Base-by-base conservation (phyloP, 192 early-diverging fungal genomes). In the Phlyctochytrium bullatum region DNA sequence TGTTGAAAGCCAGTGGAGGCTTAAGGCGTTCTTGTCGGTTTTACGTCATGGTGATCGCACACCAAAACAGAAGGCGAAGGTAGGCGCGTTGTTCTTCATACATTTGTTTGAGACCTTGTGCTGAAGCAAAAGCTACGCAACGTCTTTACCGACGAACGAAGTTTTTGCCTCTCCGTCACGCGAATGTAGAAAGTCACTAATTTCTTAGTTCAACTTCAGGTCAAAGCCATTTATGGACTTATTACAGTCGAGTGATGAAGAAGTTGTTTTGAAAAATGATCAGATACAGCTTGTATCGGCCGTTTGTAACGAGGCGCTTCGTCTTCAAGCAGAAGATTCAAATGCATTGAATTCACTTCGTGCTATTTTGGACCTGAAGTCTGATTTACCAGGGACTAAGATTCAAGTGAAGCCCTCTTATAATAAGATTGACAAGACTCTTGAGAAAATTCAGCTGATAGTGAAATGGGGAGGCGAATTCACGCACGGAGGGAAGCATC, bases 41-140 rank as follows among this genome's bases (percentile, higher is more conserved):
- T 89, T 97, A 62, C 86, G 96, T 47, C 96, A 98, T 74, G 95
- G 89, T 25, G 96, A 98, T 68, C 80, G 96, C 28, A 98, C 96
- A 17, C 96, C 96, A 53, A 98, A 98, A 80, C 94, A 96, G 72
- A 98, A 98, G 80, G 83, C 91, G 73, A 98, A 98, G 79, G 89
- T 90, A 61, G 71, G 79, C n/a, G n/a, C n/a, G n/a, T n/a, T n/a
- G n/a, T n/a, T n/a, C n/a, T n/a, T n/a, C n/a, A n/a, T n/a, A n/a
- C n/a, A n/a, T n/a, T n/a, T n/a, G n/a, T n/a, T n/a, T n/a, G n/a
- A n/a, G n/a, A n/a, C n/a, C n/a, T n/a, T n/a, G n/a, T n/a, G n/a
- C n/a, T n/a, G n/a, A n/a, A n/a, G n/a, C n/a, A n/a, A n/a, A n/a
- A n/a, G n/a, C n/a, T n/a, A n/a, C n/a, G n/a, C n/a, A n/a, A n/a